These are phyloP conservation scores for Kondoa malvinella DNA, from an alignment of 768 basidiomycete genomes.

Conservation along the genomic window DNA sequence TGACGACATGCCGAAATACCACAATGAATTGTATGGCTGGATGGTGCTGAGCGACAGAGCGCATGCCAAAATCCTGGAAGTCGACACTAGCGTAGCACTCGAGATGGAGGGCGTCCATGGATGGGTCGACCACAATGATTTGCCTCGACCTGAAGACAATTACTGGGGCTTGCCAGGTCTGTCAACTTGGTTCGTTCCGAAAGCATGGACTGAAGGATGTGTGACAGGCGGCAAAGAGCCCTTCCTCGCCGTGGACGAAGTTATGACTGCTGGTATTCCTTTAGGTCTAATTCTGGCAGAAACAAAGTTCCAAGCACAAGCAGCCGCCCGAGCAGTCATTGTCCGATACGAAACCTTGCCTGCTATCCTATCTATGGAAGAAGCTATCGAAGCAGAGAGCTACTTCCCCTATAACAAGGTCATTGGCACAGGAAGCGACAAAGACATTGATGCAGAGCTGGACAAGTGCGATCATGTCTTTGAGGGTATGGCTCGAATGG, in stretches of 20 bases:
- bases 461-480: constrained; percentile 21
- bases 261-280: constrained; percentile 20
- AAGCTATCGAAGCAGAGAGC: constrained; percentile 17
- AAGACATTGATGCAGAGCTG: constrained; percentile 19
- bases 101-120: constrained; percentile 22
- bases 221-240: constrained; percentile 17
- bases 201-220: not conserved
- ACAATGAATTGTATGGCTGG: constrained; percentile 23
- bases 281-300: constrained; percentile 26
- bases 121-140: constrained; percentile 21
- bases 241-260: constrained; percentile 26
- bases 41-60: constrained; percentile 23
- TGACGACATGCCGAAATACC: constrained; percentile 24
- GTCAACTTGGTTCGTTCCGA: not conserved
- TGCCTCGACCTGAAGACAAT: constrained; percentile 22
- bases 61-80: constrained; percentile 25
- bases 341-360: constrained; percentile 27
- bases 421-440: constrained; percentile 13
- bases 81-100: constrained; percentile 23
- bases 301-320: constrained; percentile 24
- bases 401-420: constrained; percentile 11
- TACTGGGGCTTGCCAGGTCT: constrained; percentile 19
- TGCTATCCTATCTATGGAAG: constrained; percentile 25
- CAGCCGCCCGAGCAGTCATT: constrained; percentile 22
- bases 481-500: constrained; percentile 19